A percentile compares a stretch with the other conserved stretches of the same genome.
Conservation (phyloP, 2,329 filamentous ascomycete species). For the Pseudocercospora crystallina region DNA sequence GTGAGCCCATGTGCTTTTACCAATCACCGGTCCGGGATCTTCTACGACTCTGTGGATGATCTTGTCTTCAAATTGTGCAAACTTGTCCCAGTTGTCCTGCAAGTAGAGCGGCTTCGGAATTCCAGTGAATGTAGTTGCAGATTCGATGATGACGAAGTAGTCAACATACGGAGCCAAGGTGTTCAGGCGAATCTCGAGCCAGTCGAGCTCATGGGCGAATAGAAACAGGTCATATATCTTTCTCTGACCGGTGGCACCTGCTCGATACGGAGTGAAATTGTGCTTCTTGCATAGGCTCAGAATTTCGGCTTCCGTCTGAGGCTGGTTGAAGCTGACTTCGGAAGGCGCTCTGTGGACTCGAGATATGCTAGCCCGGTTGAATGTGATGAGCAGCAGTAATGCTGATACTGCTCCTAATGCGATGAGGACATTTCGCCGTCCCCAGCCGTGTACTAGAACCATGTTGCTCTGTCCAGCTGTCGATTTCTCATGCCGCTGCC, state of each 20-base stretch:
- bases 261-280: constrained; percentile 3
- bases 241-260: constrained; percentile 23
- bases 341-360: not conserved
- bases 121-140: constrained; percentile 58
- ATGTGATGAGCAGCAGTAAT: not conserved
- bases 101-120: constrained; percentile 56
- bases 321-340: not conserved
- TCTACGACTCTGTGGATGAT: constrained; percentile 60
- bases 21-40: constrained; percentile 41
- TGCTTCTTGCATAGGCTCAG: not conserved
- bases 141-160: constrained; percentile 65
- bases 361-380: not conserved
- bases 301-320: not conserved
- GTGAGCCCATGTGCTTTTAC: constrained; percentile 50
- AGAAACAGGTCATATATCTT: constrained; percentile 64
- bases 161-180: constrained; percentile 60
- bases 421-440: not conserved
- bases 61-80: constrained; percentile 57
- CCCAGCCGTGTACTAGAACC: not conserved
- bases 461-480: not conserved
- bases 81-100: constrained; percentile 53
- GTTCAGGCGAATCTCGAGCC: constrained; percentile 63
- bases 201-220: constrained; percentile 64
- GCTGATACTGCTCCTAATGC: not conserved
- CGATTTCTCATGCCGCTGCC: not conserved